Percentiles rank a stretch among this genome's conserved stretches.
phyloP scores from a whole-genome alignment of 805 yeast species.

The Ogataea minuta region DNA sequence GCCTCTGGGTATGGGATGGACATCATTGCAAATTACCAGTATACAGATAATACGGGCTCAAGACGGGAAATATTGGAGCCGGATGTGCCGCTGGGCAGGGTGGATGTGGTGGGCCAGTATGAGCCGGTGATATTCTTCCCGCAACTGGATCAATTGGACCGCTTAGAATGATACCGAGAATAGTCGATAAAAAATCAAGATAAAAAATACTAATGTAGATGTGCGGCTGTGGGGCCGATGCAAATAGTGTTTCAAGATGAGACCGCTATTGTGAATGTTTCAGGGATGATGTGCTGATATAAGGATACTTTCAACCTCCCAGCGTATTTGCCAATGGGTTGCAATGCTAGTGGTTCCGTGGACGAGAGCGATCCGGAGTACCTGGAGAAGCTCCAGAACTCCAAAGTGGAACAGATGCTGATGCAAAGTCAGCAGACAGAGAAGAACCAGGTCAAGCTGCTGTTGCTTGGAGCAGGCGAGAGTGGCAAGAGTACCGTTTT shows the following conservation, averaged over 20 bases:
- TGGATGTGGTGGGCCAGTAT: conserved; percentile 9
- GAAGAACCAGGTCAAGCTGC: conserved; percentile 61
- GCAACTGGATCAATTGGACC: conserved; percentile 4
- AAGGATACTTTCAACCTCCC: not conserved
- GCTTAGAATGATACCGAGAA: conserved; percentile 9
- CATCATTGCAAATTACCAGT: conserved; percentile 21
- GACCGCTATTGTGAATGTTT: conserved; percentile 4
- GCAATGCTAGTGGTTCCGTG: conserved; percentile 52
- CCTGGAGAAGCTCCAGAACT: conserved; percentile 42
- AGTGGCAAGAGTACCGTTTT: conserved; percentile 91
- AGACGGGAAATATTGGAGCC: conserved; percentile 4
- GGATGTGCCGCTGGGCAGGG: conserved; percentile 2
- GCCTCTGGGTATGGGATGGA: conserved; percentile 20
- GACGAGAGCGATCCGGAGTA: conserved; percentile 50
- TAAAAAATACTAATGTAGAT: not conserved
- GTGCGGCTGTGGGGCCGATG: conserved; percentile 11
- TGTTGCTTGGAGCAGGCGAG: conserved; percentile 92
- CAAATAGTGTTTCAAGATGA: conserved; percentile 5
- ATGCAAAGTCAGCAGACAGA: conserved; percentile 50
- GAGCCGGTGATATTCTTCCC: conserved; percentile 9
- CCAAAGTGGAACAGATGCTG: conserved; percentile 54
- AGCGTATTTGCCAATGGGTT: conserved; percentile 53
- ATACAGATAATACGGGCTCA: conserved; percentile 12
- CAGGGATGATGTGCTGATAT: not conserved
- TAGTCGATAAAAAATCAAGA: not conserved